These are phyloP conservation scores for Wickerhamomyces mucosus DNA, from an alignment of 805 yeast genomes.

Conservation along the genomic window DNA sequence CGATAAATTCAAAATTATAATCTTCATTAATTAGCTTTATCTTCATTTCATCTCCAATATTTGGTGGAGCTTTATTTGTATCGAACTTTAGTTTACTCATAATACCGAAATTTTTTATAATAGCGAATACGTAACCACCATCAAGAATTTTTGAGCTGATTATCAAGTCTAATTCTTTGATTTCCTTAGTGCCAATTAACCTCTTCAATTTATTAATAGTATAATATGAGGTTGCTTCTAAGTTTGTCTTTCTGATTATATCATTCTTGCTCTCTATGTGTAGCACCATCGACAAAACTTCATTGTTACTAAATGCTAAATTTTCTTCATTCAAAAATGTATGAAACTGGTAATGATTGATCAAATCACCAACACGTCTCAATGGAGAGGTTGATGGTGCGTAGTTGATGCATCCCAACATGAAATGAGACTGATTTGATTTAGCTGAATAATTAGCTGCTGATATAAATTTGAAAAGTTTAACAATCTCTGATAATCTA, in stretches of 20 bases:
- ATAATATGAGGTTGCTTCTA: slow-evolving; percentile 27
- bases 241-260: slow-evolving; percentile 23
- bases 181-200: slow-evolving; percentile 7
- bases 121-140: slow-evolving; percentile 25
- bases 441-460: slow-evolving; percentile 40
- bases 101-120: slow-evolving; percentile 22
- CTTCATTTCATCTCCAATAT: slow-evolving; percentile 34
- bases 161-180: slow-evolving; percentile 19
- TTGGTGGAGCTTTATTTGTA: slow-evolving; percentile 21
- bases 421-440: slow-evolving; percentile 40
- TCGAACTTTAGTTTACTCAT: slow-evolving; percentile 22
- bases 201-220: slow-evolving; percentile 21
- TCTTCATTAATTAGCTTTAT: neutral
- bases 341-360: slow-evolving; percentile 73
- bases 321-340: slow-evolving; percentile 22
- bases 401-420: slow-evolving; percentile 55
- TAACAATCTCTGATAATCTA: slow-evolving; percentile 31
- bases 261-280: slow-evolving; percentile 38
- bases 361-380: slow-evolving; percentile 70
- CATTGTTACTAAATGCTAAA: slow-evolving; percentile 22
- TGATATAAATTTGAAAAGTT: slow-evolving; percentile 36
- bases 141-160: slow-evolving; percentile 33
- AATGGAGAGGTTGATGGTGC: slow-evolving; percentile 84
- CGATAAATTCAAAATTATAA: slow-evolving; percentile 27
- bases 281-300: slow-evolving; percentile 28